Conservation (phyloP, 139 green algal genomes). For the Tetraselmis striata region DNA sequence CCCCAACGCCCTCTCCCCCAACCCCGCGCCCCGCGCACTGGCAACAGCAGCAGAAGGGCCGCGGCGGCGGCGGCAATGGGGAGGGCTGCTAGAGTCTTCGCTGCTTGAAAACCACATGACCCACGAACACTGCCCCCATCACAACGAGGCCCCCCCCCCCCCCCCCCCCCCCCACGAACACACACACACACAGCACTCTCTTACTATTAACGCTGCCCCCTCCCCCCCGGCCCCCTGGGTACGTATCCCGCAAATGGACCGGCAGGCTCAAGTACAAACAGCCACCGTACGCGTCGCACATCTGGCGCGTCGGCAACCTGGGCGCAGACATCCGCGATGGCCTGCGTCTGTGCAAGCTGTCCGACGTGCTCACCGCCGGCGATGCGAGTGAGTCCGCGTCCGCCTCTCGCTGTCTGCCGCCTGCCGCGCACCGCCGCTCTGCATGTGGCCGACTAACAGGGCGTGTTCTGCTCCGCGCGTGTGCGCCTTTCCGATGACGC, state of each 20-base stretch:
- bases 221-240: neutral
- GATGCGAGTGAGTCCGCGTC: no score
- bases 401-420: no score
- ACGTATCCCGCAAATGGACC: neutral
- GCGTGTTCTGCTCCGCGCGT: slow-evolving; percentile 8
- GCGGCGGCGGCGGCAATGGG: no score
- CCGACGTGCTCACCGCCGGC: slow-evolving; percentile 51
- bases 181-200: neutral
- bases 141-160: no score
- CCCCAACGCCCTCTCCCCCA: no score
- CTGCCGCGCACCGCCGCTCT: neutral
- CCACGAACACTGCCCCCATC: no score
- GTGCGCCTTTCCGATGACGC: slow-evolving; percentile 5
- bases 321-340: slow-evolving; percentile 65
- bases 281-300: slow-evolving; percentile 57
- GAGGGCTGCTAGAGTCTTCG: no score
- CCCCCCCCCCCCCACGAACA: no score
- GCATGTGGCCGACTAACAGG: neutral
- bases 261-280: slow-evolving; percentile 48
- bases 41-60: no score
- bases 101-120: no score
- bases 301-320: slow-evolving; percentile 42
- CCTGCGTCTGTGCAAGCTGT: slow-evolving; percentile 57
- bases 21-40: no score
- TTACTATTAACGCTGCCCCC: neutral